Conservation (phyloP, 164 flowering plant genomes). For the Vitis cinerea region DNA sequence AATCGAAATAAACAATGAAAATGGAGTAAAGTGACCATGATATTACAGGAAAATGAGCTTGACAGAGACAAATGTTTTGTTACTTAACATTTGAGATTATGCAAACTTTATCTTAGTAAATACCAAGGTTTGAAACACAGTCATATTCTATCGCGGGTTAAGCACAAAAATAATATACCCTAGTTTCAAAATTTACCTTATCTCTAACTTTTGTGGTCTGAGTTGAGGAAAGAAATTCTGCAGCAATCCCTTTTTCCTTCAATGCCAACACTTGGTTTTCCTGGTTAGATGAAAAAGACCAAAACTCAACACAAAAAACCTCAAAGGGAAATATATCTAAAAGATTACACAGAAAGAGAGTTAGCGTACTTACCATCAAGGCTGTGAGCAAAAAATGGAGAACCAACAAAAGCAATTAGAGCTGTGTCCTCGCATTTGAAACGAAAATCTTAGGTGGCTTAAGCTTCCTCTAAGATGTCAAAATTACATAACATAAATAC, state of each 20-base stretch:
- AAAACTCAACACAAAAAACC: constrained; percentile 1
- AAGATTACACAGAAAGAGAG: neutral
- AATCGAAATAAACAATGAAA: too few relatives aligned
- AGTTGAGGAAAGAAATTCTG: constrained; percentile 87
- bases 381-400: constrained; percentile 42
- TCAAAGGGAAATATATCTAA: neutral
- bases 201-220: constrained; percentile 47
- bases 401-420: constrained; percentile 24
- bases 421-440: constrained; percentile 17
- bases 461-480: constrained; percentile 9
- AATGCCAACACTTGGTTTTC: constrained; percentile 89
- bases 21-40: too few relatives aligned
- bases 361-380: constrained; percentile 61
- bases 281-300: constrained; percentile 30
- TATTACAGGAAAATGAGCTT: too few relatives aligned
- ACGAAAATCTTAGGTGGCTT: constrained; percentile 15
- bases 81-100: too few relatives aligned
- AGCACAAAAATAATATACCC: neutral
- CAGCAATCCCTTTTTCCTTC: constrained; percentile 83
- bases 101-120: too few relatives aligned
- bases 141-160: too few relatives aligned
- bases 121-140: too few relatives aligned
- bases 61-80: too few relatives aligned
- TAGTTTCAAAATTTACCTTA: constrained; percentile 44
- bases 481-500: constrained; percentile 13